Evolutionary conservation across 2,329 filamentous ascomycete genomes (phyloP).

Genomic region (Aspergillus sp.): DNA sequence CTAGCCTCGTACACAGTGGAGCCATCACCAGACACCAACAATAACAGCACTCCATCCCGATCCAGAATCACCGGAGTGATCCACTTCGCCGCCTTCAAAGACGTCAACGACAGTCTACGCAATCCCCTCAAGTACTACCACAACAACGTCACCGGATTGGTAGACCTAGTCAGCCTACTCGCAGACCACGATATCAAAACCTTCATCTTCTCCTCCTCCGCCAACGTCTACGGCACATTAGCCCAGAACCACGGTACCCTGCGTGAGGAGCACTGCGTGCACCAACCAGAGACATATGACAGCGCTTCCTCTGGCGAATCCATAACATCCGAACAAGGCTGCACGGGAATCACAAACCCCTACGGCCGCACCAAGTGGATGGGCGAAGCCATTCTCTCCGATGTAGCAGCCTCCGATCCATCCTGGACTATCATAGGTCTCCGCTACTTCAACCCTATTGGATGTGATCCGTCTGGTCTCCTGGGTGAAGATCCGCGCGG

Average conservation of each 20-base stretch:
- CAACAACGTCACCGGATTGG: slow-evolving; percentile 65
- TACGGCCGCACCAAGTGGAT: slow-evolving; percentile 69
- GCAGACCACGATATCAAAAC: slow-evolving; percentile 62
- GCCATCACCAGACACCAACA: slow-evolving; percentile 39
- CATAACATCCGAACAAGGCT: slow-evolving; percentile 48
- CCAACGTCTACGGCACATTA: slow-evolving; percentile 63
- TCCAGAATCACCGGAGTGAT: slow-evolving; percentile 63
- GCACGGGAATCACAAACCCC: slow-evolving; percentile 62
- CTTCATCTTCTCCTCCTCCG: slow-evolving; percentile 67
- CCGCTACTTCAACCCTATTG: slow-evolving; percentile 68
- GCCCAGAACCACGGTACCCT: slow-evolving; percentile 45
- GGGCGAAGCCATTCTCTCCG: slow-evolving; percentile 65
- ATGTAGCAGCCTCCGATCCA: slow-evolving; percentile 60
- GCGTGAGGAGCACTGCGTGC: slow-evolving; percentile 58
- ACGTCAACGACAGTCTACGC: slow-evolving; percentile 62
- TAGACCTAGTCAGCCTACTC: slow-evolving; percentile 60
- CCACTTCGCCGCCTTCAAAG: slow-evolving; percentile 68
- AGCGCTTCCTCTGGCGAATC: slow-evolving; percentile 45
- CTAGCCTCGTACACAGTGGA: slow-evolving; percentile 42
- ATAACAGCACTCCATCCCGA: slow-evolving; percentile 30
- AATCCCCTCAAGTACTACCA: slow-evolving; percentile 64
- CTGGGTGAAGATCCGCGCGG: slow-evolving; percentile 65
- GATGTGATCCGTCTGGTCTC: slow-evolving; percentile 64
- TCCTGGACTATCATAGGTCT: slow-evolving; percentile 63
- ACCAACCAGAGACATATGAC: slow-evolving; percentile 48